Conservation (phyloP, 768 basidiomycete genomes). For the Austroboletus eburneus region DNA sequence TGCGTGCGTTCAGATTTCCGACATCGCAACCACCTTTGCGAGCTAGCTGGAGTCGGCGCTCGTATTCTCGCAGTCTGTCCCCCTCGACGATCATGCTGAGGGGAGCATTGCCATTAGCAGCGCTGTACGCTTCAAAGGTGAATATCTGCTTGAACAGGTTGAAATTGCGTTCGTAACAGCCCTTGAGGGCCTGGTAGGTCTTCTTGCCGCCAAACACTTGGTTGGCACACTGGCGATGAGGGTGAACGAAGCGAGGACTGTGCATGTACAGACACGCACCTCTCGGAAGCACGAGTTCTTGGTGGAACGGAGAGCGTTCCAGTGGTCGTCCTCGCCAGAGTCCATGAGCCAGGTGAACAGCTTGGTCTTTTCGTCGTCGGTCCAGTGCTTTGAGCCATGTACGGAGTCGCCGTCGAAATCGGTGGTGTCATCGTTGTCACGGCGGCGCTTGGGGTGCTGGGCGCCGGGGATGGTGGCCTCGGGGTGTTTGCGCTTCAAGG, state of each 20-base stretch:
- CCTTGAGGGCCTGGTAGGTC: conserved; percentile 80
- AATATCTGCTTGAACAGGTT: conserved; percentile 83
- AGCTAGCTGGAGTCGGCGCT: conserved; percentile 63
- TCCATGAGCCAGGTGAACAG: conserved; percentile 80
- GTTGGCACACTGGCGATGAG: conserved; percentile 50
- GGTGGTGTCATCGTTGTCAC: conserved; percentile 25
- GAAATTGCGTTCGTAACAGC: conserved; percentile 82
- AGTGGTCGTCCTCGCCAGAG: conserved; percentile 65
- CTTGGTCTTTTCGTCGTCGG: conserved; percentile 76
- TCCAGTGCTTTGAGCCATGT: conserved; percentile 80
- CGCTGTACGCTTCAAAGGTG: conserved; percentile 54
- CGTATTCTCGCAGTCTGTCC: conserved; percentile 67
- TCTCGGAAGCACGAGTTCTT: conserved; percentile 83
- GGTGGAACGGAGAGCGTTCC: conserved; percentile 71
- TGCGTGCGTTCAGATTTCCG: conserved; percentile 68
- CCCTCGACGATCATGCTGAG: conserved; percentile 48
- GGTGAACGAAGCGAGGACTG: conserved; percentile 1
- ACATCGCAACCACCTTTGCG: conserved; percentile 65
- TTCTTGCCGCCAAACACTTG: conserved; percentile 75
- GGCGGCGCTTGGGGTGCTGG: conserved; percentile 29
- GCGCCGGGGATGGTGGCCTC: conserved; percentile 29
- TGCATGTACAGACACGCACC: conserved; percentile 33
- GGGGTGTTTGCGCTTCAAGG: conserved; percentile 44
- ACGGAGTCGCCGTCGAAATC: conserved; percentile 35
- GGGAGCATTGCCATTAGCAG: conserved; percentile 31